Evolutionary conservation across 768 basidiomycete genomes (phyloP).

Genomic region (Termitomyces sp.): DNA sequence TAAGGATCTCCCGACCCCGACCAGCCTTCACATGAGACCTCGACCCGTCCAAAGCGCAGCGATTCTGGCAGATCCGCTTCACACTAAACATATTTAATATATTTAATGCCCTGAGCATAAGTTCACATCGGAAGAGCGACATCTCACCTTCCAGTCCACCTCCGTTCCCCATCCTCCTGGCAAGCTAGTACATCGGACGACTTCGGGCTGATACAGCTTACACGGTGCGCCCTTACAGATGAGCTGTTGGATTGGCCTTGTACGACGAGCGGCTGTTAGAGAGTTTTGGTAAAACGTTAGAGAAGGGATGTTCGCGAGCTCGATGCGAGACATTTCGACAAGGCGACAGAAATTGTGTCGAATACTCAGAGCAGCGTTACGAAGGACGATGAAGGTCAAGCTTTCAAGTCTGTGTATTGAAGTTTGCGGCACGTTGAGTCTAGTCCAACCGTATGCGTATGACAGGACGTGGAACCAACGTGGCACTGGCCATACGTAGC

Average conservation of each 20-base stretch:
- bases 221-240: conserved; percentile 81
- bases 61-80: conserved; percentile 85
- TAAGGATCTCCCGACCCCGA: conserved; percentile 75
- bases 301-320: conserved; percentile 69
- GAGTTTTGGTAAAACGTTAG: conserved; percentile 76
- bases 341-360: background rate
- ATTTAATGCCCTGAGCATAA: background rate
- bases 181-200: conserved; percentile 78
- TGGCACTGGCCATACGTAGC: no score
- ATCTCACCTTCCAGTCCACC: conserved; percentile 85
- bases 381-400: background rate
- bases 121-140: background rate
- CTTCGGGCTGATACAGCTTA: conserved; percentile 74
- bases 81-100: conserved; percentile 58
- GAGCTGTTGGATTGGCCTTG: conserved; percentile 72
- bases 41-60: conserved; percentile 80
- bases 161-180: conserved; percentile 72
- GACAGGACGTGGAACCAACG: conserved; percentile 39
- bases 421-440: background rate
- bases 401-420: background rate
- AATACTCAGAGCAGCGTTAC: background rate
- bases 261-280: conserved; percentile 65
- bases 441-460: conserved; percentile 11
- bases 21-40: conserved; percentile 93
- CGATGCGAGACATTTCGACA: conserved; percentile 61